Percentiles rank a stretch among this genome's conserved stretches.
These are phyloP conservation scores for Auxenochlorella pyrenoidosa DNA, from an alignment of 139 green algal genomes.

Conservation along the genomic window DNA sequence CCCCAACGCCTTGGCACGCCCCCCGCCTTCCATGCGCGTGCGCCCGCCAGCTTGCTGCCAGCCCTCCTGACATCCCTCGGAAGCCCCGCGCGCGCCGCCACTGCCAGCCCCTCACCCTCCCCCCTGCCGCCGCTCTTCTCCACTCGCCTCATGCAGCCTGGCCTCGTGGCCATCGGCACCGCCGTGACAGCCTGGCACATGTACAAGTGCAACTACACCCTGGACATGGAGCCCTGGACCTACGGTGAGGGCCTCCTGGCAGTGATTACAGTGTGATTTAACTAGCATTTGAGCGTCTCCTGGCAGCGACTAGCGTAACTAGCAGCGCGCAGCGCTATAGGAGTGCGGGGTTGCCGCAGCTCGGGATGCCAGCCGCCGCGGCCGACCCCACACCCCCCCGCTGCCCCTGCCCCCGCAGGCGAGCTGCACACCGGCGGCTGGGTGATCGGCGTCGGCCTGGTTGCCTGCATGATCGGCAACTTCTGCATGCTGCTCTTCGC, in stretches of 20 bases:
- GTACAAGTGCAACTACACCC: background rate
- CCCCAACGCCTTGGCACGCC: too few species aligned
- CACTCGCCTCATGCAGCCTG: background rate
- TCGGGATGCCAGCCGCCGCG: background rate
- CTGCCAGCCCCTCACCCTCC: background rate
- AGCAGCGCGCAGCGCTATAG: too few species aligned
- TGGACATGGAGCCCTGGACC: slow-evolving; percentile 2
- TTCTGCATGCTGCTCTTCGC: slow-evolving; percentile 1
- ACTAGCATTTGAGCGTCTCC: too few species aligned
- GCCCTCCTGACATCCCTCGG: background rate
- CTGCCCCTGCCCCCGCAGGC: background rate
- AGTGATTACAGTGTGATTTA: too few species aligned
- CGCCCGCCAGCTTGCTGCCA: background rate
- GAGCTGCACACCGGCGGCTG: slow-evolving; percentile 1
- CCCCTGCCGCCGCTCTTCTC: background rate
- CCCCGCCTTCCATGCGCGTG: background rate
- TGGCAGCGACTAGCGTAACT: too few species aligned
- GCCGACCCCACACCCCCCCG: too few species aligned
- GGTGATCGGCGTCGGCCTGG: background rate
- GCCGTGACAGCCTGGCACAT: slow-evolving; percentile 20
- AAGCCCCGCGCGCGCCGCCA: too few species aligned
- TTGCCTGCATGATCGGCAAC: slow-evolving; percentile 19
- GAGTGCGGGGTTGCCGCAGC: too few species aligned
- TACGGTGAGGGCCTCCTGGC: background rate
- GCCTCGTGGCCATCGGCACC: background rate